Evolutionary conservation across 148 eudicot genomes (phyloP).

Genomic region (Chenopodium berlandieri): DNA sequence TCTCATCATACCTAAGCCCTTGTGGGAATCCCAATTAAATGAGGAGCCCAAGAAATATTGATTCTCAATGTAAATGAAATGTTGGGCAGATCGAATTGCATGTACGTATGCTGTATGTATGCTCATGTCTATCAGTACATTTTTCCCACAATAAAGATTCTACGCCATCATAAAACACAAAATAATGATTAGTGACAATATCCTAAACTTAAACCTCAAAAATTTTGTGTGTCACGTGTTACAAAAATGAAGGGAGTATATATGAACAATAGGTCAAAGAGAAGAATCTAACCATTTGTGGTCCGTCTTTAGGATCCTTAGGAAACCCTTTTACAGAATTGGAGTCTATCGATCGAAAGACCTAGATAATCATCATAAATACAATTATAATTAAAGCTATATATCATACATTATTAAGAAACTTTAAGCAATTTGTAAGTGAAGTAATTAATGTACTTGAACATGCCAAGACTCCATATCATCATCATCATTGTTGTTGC

Average conservation of each 20-base stretch:
- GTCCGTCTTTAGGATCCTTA: conserved; percentile 73
- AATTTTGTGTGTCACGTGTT: too few relatives aligned
- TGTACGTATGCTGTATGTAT: conserved; percentile 81
- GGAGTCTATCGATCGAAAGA: conserved; percentile 97
- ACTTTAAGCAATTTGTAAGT: not conserved
- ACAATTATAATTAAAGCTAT: not conserved
- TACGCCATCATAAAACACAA: conserved; percentile 22
- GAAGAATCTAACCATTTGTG: conserved; percentile 40
- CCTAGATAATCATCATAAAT: conserved; percentile 25
- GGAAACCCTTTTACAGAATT: conserved; percentile 89
- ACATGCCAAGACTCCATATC: conserved; percentile 85
- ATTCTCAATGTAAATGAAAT: conserved; percentile 85
- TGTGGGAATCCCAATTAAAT: conserved; percentile 67
- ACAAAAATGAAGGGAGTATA: too few relatives aligned
- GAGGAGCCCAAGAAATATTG: conserved; percentile 95
- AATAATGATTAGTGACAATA: not conserved
- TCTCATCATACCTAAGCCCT: conserved; percentile 53
- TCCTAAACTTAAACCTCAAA: not conserved
- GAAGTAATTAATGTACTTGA: conserved; percentile 44
- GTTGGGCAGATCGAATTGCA: conserved; percentile 84
- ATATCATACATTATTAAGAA: not conserved
- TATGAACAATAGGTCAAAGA: not conserved
- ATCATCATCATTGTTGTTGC: conserved; percentile 23
- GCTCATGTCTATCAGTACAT: conserved; percentile 90
- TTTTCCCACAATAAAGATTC: conserved; percentile 84